Evolutionary conservation across 805 yeast species (phyloP), one percentile per base, ranked within the genome.

Genomic region (Blastobotrys robertii): DNA sequence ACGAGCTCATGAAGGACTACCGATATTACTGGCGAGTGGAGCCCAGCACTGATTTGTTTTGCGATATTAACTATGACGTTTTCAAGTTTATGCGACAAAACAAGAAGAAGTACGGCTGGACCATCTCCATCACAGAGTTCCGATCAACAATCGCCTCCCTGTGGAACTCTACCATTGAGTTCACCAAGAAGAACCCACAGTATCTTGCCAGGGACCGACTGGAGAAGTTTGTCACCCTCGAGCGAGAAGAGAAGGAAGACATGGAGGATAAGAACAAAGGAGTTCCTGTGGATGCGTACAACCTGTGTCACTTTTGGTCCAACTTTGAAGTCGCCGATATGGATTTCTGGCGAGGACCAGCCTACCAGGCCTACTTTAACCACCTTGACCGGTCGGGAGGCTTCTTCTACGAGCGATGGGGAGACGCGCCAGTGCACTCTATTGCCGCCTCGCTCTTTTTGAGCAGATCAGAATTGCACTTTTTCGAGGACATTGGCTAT

Each of bases 341-440:
- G 56, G 80, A 78, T 41, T 74, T 83, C 48, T 79, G 79, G 74
- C 67, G 86, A 50, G 66, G 76, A 0, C 60, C 68, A 31, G 68
- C 71, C 14, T 83, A 81, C 62, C 66, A 69, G 37, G 66, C 70
- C 7, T 81, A 73, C 62, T 83, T 83, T 57, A 67, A 81, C 15
- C 65, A 65, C 56, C 65, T 84, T 37, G 94, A 84, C 57, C 46
- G 60, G 38, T 59, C 73, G 2, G 94, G 94, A 44, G 94, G 94
- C 1, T 84, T 84, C 59, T 84, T 76, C 59, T 82, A 83, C 57
- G 92, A 85, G 64, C 70, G 95, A 51, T 85, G 95, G 94, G 95
- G 95, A 14, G 95, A 85, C 63, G 95, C 94, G 0, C 94, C 94
- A 3, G 75, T 84, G n/a, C 94, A 84, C 63, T 75, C 94, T 1